Percentiles rank a stretch among this genome's conserved stretches.
Conservation (phyloP, 306 rosid species). For the Sindora glabra region DNA sequence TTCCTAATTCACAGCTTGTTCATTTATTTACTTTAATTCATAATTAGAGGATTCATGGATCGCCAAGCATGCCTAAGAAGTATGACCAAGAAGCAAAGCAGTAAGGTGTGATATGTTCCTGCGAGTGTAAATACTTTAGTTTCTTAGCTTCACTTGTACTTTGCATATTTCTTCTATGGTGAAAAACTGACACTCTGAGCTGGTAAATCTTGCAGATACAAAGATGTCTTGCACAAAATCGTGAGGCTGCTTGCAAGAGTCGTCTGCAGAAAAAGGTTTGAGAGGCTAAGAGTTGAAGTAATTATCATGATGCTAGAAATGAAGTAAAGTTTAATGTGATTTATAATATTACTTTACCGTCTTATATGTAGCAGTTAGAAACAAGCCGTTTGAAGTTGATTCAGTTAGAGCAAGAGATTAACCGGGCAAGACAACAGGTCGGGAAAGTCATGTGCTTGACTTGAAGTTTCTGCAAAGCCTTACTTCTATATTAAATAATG, state of each 20-base stretch:
- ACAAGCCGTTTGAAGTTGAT: constrained; percentile 71
- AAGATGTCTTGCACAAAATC: constrained; percentile 93
- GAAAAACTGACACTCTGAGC: not conserved
- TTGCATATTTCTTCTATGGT: not conserved
- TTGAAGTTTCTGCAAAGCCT: constrained; percentile 15
- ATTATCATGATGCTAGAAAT: constrained; percentile 1
- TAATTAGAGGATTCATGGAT: constrained; percentile 40
- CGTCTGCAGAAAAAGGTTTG: constrained; percentile 84
- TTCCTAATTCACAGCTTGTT: constrained; percentile 2
- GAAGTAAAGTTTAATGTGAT: constrained; percentile 17
- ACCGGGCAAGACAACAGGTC: constrained; percentile 68
- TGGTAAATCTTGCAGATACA: constrained; percentile 51
- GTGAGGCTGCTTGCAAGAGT: constrained; percentile 99
- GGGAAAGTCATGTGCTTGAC: constrained; percentile 17
- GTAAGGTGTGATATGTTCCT: constrained; percentile 7
- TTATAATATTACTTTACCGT: constrained; percentile 40
- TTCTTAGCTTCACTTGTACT: not conserved
- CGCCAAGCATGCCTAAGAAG: constrained; percentile 27
- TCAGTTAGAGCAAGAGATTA: constrained; percentile 79
- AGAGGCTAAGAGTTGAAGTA: constrained; percentile 15
- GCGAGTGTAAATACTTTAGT: not conserved
- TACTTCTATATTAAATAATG: no score
- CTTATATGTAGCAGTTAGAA: constrained; percentile 86
- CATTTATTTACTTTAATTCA: constrained; percentile 6
- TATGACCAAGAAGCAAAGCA: constrained; percentile 39